phyloP scores from a whole-genome alignment of 2,329 filamentous ascomycete genomes.

The Colletotrichum shisoi region DNA sequence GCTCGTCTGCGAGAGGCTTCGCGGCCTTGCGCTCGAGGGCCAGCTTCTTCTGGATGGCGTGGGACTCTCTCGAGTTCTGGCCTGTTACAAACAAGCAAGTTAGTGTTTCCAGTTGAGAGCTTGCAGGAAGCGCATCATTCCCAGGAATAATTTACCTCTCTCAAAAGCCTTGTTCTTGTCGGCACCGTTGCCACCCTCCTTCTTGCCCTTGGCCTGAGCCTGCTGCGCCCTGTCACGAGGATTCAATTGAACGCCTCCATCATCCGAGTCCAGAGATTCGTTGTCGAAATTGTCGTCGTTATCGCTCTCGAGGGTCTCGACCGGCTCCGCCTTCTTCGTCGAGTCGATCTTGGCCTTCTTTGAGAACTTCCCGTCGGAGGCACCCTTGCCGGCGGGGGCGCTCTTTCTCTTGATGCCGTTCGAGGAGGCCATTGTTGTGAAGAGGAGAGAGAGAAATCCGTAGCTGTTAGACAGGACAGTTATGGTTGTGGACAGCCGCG shows the following conservation, averaged over 20 bases:
- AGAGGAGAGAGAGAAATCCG: constrained; percentile 9
- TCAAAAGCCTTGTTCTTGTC: constrained; percentile 53
- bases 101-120: constrained; percentile 1
- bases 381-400: constrained; percentile 54
- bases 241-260: constrained; percentile 60
- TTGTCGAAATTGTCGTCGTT: constrained; percentile 44
- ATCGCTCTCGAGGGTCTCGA: constrained; percentile 44
- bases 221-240: constrained; percentile 46
- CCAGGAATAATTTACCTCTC: constrained; percentile 47
- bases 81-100: constrained; percentile 48
- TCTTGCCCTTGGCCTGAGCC: constrained; percentile 41
- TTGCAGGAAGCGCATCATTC: constrained; percentile 15
- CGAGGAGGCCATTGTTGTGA: constrained; percentile 58
- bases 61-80: constrained; percentile 81
- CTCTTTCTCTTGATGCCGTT: constrained; percentile 65
- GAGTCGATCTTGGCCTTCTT: constrained; percentile 61
- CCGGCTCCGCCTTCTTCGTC: constrained; percentile 48
- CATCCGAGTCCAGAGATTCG: constrained; percentile 60
- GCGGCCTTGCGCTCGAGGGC: constrained; percentile 87
- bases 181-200: constrained; percentile 46
- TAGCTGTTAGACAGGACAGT: constrained; percentile 7
- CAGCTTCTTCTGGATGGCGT: constrained; percentile 90
- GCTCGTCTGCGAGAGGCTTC: constrained; percentile 90
- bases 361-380: constrained; percentile 49
- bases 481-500: constrained; percentile 18